Conservation (phyloP, 2,329 filamentous ascomycete genomes). For the Colletotrichum caudatum region DNA sequence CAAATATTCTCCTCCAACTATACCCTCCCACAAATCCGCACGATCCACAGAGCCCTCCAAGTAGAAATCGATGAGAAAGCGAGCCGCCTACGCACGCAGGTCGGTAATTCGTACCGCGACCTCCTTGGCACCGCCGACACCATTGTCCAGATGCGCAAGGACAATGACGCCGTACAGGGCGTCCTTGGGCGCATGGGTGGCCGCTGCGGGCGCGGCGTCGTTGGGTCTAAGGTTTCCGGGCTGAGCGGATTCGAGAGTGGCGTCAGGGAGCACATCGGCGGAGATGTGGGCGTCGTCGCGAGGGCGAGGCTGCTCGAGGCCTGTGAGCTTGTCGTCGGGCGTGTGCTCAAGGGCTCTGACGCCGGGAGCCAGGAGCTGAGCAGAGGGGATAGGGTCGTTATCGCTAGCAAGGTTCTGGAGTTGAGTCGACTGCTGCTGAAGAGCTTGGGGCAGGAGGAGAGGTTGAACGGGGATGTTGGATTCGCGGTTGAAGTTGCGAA, state of each 20-base stretch:
- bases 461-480: slow-evolving; percentile 49
- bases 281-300: slow-evolving; percentile 50
- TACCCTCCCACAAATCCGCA: slow-evolving; percentile 73
- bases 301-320: slow-evolving; percentile 63
- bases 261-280: slow-evolving; percentile 10
- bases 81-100: slow-evolving; percentile 71
- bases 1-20: slow-evolving; percentile 67
- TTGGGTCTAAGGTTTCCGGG: slow-evolving; percentile 74
- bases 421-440: slow-evolving; percentile 81
- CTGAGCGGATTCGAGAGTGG: slow-evolving; percentile 61
- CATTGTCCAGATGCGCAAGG: slow-evolving; percentile 88
- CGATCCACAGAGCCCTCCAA: slow-evolving; percentile 71
- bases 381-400: slow-evolving; percentile 64
- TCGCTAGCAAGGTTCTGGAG: slow-evolving; percentile 79
- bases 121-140: slow-evolving; percentile 91
- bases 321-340: slow-evolving; percentile 62
- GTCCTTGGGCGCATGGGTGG: slow-evolving; percentile 79
- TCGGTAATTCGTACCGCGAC: slow-evolving; percentile 82
- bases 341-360: slow-evolving; percentile 59
- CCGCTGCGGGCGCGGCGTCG: slow-evolving; percentile 78
- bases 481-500: slow-evolving; percentile 69
- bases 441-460: slow-evolving; percentile 68
- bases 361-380: slow-evolving; percentile 47
- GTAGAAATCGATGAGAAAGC: slow-evolving; percentile 72
- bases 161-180: slow-evolving; percentile 80